Evolutionary conservation across 1,284 basidiomycete genomes (phyloP), one percentile per base, ranked within the genome.

Genomic region (Quambalaria eucalypti): DNA sequence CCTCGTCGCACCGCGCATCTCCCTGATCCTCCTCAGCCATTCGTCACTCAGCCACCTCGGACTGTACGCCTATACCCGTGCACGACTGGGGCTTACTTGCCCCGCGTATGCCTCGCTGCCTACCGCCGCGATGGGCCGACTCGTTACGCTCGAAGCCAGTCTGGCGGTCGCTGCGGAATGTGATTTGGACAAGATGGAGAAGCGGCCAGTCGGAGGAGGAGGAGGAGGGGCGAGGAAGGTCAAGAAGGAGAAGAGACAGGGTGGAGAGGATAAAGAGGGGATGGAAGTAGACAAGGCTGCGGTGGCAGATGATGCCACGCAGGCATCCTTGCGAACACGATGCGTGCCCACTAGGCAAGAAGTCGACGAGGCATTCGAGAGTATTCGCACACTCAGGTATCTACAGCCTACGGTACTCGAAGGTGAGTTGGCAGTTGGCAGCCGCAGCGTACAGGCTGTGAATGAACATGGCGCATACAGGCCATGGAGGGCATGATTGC

Each of bases 51-150:
- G 83, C 2, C 90, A 95, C 71, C 82, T 88, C 19, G 93, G 92
- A 6, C 80, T 98, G 19, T 95, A 90, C 74, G 84, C 92, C 5
- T 96, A 90, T 75, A 91, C 92, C 0, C 82, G 88, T 67, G 82
- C 91, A 4, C 82, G 84, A 68, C 91, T 90, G 84, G 87, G 86
- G 19, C 81, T 98, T 38, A 86, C 83, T 51, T 92, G 91, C 40
- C 90, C 90, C 8, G 85, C 90, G n/a, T 99, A 97, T 76, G 87
- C 89, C 0, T 95, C 93, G 0, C 82, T 98, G 48, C 93, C 95
- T 23, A 90, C 95, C 0, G 90, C 95, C 65, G 90, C 92, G 54
- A 96, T 93, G 87, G 93, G 88, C 2, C 82, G 90, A 30, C 87
- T 96, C 48, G 89, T 90, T 19, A 65, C 69, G 25, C 62, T 69